A percentile compares a stretch with the other conserved stretches of the same genome.
These are phyloP conservation scores for Aspergillus spinulosporus DNA, from an alignment of 2,329 filamentous ascomycete species.

Conservation along the genomic window DNA sequence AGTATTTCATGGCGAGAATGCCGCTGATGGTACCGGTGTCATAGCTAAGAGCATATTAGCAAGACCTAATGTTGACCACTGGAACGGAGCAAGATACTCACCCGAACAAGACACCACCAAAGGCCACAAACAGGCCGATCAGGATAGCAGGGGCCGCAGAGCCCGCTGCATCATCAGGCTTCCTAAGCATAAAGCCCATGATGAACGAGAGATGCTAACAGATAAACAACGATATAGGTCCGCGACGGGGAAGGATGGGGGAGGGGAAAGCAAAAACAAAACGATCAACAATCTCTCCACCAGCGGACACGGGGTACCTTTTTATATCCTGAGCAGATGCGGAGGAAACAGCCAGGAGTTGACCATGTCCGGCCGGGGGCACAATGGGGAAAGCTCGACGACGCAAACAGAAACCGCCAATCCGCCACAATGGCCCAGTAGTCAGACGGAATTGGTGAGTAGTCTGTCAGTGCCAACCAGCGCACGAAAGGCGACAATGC, in stretches of 20 bases:
- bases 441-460: constrained; percentile 7
- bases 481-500: constrained; percentile 2
- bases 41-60: constrained; percentile 32
- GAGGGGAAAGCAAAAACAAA: neutral
- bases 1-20: constrained; percentile 53
- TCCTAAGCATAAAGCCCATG: constrained; percentile 49
- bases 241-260: neutral
- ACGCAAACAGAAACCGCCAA: constrained; percentile 13
- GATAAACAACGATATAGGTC: neutral
- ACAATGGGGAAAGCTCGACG: constrained; percentile 5
- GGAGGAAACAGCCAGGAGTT: constrained; percentile 9
- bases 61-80: neutral
- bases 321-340: constrained; percentile 13
- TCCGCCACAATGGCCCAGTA: neutral
- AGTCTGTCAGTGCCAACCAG: neutral
- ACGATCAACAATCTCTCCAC: neutral
- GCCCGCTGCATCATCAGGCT: constrained; percentile 48
- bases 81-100: constrained; percentile 38
- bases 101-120: constrained; percentile 60
- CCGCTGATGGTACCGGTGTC: constrained; percentile 58
- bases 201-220: constrained; percentile 1
- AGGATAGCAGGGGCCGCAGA: constrained; percentile 52
- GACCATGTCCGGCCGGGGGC: constrained; percentile 11
- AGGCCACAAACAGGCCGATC: constrained; percentile 60
- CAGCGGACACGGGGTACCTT: constrained; percentile 1